Conservation (phyloP, 2,329 filamentous ascomycete species). For the Botrytis cinerea region DNA sequence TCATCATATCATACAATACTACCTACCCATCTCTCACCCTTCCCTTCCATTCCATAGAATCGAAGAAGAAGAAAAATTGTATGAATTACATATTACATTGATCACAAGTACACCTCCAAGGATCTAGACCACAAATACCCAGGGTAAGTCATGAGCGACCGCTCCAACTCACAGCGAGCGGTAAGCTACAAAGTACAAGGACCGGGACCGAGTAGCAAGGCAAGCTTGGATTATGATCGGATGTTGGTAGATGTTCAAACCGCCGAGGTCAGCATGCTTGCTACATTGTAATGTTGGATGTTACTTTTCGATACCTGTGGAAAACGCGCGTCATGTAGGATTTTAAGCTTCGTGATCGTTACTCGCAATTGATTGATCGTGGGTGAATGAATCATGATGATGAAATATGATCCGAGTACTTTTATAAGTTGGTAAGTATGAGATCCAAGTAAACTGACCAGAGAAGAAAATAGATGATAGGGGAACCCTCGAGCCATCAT, state of each 20-base stretch:
- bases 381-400: neutral
- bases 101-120: no score
- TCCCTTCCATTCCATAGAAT: no score
- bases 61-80: no score
- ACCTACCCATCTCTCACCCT: no score
- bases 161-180: neutral
- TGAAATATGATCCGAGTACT: neutral
- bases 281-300: neutral
- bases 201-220: no score
- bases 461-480: neutral
- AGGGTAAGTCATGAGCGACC: no score
- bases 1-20: no score
- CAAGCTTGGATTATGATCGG: neutral
- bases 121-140: neutral
- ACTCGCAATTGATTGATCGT: neutral
- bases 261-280: neutral
- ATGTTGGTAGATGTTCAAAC: neutral
- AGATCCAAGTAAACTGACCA: neutral
- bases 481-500: neutral
- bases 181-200: neutral
- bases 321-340: neutral
- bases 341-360: neutral
- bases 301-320: no score
- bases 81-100: no score
- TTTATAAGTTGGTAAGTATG: no score